Evolutionary conservation across 2,329 filamentous ascomycete genomes (phyloP).

Genomic region (Diaporthe batatas): DNA sequence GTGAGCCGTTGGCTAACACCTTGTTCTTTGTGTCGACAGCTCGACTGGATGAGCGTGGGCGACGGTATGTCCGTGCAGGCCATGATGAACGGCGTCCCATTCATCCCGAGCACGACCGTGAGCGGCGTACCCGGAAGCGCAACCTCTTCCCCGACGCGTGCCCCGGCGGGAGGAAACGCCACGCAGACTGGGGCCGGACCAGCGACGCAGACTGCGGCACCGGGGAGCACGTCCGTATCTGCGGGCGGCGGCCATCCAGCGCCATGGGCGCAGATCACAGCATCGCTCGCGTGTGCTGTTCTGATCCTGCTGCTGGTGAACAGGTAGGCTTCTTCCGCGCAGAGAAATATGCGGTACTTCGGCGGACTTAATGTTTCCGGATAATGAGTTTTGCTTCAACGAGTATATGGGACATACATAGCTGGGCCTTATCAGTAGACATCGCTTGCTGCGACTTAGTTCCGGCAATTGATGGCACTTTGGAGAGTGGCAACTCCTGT

Average conservation of each 20-base stretch:
- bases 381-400: not conserved
- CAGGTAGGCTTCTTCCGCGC: not conserved
- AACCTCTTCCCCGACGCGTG: not conserved
- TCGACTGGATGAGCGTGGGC: conserved; percentile 40
- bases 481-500: not conserved
- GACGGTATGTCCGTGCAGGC: conserved; percentile 40
- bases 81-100: conserved; percentile 36
- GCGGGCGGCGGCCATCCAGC: not conserved
- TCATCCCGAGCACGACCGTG: conserved; percentile 1
- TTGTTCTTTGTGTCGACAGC: not conserved
- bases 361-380: not conserved
- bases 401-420: too few relatives aligned
- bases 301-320: not conserved
- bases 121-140: not conserved
- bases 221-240: not conserved
- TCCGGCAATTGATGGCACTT: not conserved
- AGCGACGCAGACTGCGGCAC: not conserved
- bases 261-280: conserved; percentile 2
- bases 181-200: not conserved
- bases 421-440: not conserved
- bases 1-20: not conserved
- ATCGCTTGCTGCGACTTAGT: not conserved
- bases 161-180: not conserved
- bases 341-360: not conserved
- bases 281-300: not conserved